phyloP scores from a whole-genome alignment of 148 eudicot species.

The Euryodendron excelsum region DNA sequence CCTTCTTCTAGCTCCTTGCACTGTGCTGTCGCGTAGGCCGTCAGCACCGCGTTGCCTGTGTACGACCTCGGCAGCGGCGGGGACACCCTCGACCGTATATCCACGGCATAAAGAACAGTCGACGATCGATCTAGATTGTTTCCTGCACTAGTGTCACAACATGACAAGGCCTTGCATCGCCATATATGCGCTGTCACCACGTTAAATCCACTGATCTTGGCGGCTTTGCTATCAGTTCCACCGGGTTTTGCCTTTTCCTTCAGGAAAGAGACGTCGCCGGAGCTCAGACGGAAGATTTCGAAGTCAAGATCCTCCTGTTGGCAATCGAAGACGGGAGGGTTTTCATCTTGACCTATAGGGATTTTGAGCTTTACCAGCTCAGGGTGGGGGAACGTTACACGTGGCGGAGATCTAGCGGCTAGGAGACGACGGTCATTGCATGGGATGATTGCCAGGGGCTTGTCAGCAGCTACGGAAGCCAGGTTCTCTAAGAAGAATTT shows the following conservation, averaged over 20 bases:
- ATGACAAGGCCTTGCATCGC: constrained; percentile 84
- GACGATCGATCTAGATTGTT: constrained; percentile 32
- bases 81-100: constrained; percentile 54
- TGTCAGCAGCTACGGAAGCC: constrained; percentile 59
- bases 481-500: constrained; percentile 68
- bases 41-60: constrained; percentile 82
- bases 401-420: constrained; percentile 82
- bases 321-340: constrained; percentile 45
- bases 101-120: constrained; percentile 62
- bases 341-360: constrained; percentile 24
- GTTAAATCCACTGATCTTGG: constrained; percentile 63
- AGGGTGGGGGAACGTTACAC: constrained; percentile 69
- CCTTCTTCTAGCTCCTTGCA: constrained; percentile 56
- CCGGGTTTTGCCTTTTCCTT: constrained; percentile 44
- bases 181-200: constrained; percentile 71
- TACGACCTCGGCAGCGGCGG: constrained; percentile 60
- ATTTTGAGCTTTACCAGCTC: constrained; percentile 60
- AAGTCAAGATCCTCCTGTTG: constrained; percentile 56
- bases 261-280: constrained; percentile 43
- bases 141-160: background rate
- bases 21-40: constrained; percentile 59
- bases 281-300: constrained; percentile 50
- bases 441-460: constrained; percentile 48
- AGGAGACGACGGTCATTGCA: constrained; percentile 66
- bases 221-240: background rate